These are phyloP conservation scores for Vanrija humicola DNA, from an alignment of 1,284 basidiomycete genomes.

Conservation along the genomic window DNA sequence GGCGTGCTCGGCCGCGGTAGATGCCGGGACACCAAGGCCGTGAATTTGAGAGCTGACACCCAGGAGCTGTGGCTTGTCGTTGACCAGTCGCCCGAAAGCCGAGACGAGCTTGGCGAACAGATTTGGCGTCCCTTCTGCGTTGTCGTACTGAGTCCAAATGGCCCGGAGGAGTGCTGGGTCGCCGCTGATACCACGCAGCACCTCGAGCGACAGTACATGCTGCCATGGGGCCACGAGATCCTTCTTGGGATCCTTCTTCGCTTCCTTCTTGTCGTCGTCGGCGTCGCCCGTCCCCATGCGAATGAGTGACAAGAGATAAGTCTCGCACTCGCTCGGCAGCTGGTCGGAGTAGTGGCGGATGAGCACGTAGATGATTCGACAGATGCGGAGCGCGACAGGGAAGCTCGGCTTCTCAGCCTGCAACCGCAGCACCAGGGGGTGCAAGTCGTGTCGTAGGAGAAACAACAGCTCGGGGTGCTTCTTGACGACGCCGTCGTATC, in stretches of 20 bases:
- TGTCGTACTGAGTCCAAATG: slow-evolving; percentile 78
- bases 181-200: slow-evolving; percentile 80
- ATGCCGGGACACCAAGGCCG: slow-evolving; percentile 61
- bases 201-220: slow-evolving; percentile 84
- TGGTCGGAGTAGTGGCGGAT: slow-evolving; percentile 86
- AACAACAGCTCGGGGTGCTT: slow-evolving; percentile 81
- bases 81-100: slow-evolving; percentile 74
- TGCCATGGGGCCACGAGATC: slow-evolving; percentile 65
- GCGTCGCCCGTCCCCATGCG: slow-evolving; percentile 68
- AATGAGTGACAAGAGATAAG: slow-evolving; percentile 77
- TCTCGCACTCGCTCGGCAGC: slow-evolving; percentile 72
- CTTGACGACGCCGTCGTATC: slow-evolving; percentile 83
- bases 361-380: slow-evolving; percentile 86
- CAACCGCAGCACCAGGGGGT: slow-evolving; percentile 79
- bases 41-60: slow-evolving; percentile 75
- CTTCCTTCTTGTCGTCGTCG: slow-evolving; percentile 32
- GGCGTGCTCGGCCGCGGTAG: slow-evolving; percentile 20
- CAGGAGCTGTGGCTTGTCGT: slow-evolving; percentile 77
- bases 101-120: slow-evolving; percentile 77
- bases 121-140: slow-evolving; percentile 56
- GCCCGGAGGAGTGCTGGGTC: slow-evolving; percentile 75
- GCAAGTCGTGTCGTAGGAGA: slow-evolving; percentile 80
- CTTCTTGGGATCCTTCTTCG: slow-evolving; percentile 6
- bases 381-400: slow-evolving; percentile 82
- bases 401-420: slow-evolving; percentile 80